A percentile compares a stretch with the other conserved stretches of the same genome.
These are phyloP conservation scores for Torulaspora franciscae DNA, from an alignment of 805 yeast genomes.

Conservation along the genomic window DNA sequence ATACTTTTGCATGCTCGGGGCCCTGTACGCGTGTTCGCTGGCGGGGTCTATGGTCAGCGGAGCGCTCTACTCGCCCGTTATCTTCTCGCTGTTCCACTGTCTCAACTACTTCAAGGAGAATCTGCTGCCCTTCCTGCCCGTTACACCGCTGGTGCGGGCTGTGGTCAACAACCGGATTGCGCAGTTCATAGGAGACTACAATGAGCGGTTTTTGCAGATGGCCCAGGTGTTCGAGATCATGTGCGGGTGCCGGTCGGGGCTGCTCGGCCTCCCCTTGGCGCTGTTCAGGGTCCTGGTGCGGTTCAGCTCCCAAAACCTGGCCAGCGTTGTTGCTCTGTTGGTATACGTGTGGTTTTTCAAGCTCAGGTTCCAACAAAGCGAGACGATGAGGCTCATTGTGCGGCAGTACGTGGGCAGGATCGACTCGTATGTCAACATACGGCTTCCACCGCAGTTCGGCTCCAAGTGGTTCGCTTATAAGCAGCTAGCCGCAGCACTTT, in stretches of 20 bases:
- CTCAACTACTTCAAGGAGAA: constrained; percentile 52
- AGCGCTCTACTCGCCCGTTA: constrained; percentile 54
- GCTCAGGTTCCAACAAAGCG: constrained; percentile 54
- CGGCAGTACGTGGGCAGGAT: constrained; percentile 43
- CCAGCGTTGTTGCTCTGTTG: constrained; percentile 38
- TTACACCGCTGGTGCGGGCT: constrained; percentile 24
- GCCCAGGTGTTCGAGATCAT: constrained; percentile 48
- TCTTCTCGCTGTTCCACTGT: constrained; percentile 62
- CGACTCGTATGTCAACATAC: constrained; percentile 35
- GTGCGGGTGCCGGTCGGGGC: constrained; percentile 38
- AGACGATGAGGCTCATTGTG: constrained; percentile 48
- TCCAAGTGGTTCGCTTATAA: constrained; percentile 24
- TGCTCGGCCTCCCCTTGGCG: constrained; percentile 40
- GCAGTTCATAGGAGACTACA: constrained; percentile 37
- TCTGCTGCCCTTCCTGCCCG: constrained; percentile 49
- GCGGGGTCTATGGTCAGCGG: constrained; percentile 41
- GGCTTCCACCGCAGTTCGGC: constrained; percentile 39
- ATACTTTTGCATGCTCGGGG: constrained; percentile 46
- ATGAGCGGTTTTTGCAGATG: constrained; percentile 40
- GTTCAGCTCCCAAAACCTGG: constrained; percentile 20
- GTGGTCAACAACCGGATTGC: constrained; percentile 31
- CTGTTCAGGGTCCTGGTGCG: constrained; percentile 34
- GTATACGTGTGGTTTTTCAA: constrained; percentile 53
- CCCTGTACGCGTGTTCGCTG: constrained; percentile 42
- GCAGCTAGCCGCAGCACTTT: constrained; percentile 16